Evolutionary conservation across 805 yeast genomes (phyloP).

Genomic region (Spathaspora sp.): DNA sequence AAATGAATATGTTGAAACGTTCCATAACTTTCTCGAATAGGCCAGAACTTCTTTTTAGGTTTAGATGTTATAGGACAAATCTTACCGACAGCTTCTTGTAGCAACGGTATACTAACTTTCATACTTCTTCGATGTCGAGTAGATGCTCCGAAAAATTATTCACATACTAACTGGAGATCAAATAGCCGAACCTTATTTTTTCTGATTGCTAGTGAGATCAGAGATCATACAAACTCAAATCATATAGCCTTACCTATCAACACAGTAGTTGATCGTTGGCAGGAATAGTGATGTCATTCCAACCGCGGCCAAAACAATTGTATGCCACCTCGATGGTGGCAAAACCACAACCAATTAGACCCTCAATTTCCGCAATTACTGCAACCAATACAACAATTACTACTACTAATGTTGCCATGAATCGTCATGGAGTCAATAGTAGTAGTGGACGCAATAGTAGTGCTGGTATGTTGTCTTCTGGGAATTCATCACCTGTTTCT

Average conservation of each 20-base stretch:
- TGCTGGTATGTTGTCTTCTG: background rate
- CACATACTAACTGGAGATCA: too few species aligned
- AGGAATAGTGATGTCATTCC: background rate
- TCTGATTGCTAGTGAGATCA: too few species aligned
- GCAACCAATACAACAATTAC: background rate
- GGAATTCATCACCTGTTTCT: background rate
- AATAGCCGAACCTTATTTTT: too few species aligned
- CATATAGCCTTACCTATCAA: too few species aligned
- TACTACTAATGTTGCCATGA: background rate
- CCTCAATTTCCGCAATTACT: background rate
- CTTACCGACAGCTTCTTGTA: background rate
- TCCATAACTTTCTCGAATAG: slow-evolving; percentile 23
- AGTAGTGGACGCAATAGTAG: background rate
- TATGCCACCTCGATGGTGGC: background rate
- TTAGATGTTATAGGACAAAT: background rate
- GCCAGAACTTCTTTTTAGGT: background rate
- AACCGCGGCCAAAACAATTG: background rate
- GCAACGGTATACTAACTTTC: background rate
- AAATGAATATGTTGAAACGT: slow-evolving; percentile 40
- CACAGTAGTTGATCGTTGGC: background rate
- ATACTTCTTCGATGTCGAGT: background rate
- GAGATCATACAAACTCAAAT: too few species aligned
- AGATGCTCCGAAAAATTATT: too few species aligned
- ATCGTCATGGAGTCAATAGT: background rate
- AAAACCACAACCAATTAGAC: background rate